These are phyloP conservation scores for Rhypophila decipiens DNA, from an alignment of 495 filamentous ascomycete species.

Conservation along the genomic window DNA sequence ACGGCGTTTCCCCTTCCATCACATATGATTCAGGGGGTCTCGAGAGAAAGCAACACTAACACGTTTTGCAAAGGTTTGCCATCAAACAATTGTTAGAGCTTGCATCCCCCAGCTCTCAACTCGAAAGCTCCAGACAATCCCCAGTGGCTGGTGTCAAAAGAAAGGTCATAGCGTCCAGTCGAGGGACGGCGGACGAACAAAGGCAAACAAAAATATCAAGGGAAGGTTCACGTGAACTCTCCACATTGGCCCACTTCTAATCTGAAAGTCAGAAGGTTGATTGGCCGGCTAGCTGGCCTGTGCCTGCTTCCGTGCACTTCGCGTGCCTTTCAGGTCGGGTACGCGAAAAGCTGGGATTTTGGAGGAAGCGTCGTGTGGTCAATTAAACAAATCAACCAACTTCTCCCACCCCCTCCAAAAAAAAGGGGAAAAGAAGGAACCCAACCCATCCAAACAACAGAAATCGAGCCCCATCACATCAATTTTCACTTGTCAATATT, in stretches of 20 bases:
- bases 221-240: slow-evolving; percentile 14
- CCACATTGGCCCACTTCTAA: slow-evolving; percentile 9
- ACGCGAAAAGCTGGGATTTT: slow-evolving; percentile 23
- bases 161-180: too few relatives aligned
- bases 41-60: too few relatives aligned
- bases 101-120: too few relatives aligned
- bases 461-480: background rate
- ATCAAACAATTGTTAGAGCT: too few relatives aligned
- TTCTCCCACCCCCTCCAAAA: too few relatives aligned
- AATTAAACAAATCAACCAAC: slow-evolving; percentile 21
- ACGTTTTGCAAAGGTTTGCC: too few relatives aligned
- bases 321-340: background rate
- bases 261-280: background rate
- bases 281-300: slow-evolving; percentile 9
- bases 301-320: slow-evolving; percentile 23
- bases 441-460: background rate
- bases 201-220: slow-evolving; percentile 8
- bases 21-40: too few relatives aligned
- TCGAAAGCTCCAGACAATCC: too few relatives aligned
- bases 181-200: background rate
- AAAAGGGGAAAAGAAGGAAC: too few relatives aligned
- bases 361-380: slow-evolving; percentile 12
- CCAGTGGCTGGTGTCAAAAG: too few relatives aligned
- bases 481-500: background rate
- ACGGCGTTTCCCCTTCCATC: too few relatives aligned